Conservation (phyloP, 768 basidiomycete genomes). For the Tylopilus plumbeoviolaceoides region DNA sequence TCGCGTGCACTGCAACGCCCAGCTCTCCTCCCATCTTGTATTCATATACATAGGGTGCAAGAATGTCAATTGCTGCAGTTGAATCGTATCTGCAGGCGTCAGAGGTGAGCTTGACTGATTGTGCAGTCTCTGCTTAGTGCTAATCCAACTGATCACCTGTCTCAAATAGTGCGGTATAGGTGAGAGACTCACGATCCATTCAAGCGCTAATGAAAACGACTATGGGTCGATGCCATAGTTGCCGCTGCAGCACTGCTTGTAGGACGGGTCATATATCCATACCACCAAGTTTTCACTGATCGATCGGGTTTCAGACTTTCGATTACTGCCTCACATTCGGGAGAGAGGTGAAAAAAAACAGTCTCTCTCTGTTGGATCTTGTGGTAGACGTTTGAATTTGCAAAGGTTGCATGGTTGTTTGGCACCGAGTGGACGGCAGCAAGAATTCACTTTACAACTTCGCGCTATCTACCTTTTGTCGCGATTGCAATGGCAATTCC, state of each 20-base stretch:
- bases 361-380: background rate
- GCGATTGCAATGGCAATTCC: conserved; percentile 13
- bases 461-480: conserved; percentile 21
- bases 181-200: background rate
- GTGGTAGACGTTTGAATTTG: background rate
- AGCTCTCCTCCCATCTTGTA: background rate
- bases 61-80: conserved; percentile 11
- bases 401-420: conserved; percentile 17
- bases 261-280: background rate
- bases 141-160: background rate
- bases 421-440: conserved; percentile 13
- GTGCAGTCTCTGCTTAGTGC: background rate
- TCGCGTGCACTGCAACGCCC: background rate
- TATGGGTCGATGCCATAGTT: background rate
- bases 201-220: background rate
- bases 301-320: conserved; percentile 4
- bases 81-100: conserved; percentile 12
- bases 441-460: conserved; percentile 17
- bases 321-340: conserved; percentile 16
- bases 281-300: background rate
- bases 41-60: background rate
- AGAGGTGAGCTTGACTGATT: conserved; percentile 2
- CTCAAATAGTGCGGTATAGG: conserved; percentile 4
- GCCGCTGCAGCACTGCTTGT: conserved; percentile 14
- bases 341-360: conserved; percentile 4